These are phyloP conservation scores for Pleurotus tuber-regium DNA, from an alignment of 768 basidiomycete species.

Conservation along the genomic window DNA sequence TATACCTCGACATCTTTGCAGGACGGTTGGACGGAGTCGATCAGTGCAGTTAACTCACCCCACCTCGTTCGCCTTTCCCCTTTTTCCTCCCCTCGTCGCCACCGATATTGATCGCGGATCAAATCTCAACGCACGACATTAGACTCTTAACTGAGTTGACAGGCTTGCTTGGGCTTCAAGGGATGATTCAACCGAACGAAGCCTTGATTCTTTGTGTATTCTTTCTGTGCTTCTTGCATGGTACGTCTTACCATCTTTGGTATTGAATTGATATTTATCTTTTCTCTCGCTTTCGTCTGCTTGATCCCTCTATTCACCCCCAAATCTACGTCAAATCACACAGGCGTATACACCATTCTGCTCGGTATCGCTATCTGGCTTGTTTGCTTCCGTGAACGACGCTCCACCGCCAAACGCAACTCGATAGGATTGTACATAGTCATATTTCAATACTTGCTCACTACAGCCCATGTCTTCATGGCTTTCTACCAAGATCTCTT, in stretches of 20 bases:
- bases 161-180: too few relatives aligned
- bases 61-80: too few relatives aligned
- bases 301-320: not conserved
- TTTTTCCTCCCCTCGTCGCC: too few relatives aligned
- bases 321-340: not conserved
- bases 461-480: not conserved
- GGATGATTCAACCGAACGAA: conserved; percentile 1
- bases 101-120: too few relatives aligned
- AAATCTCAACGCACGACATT: too few relatives aligned
- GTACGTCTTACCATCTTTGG: too few relatives aligned
- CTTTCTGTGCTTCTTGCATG: not conserved
- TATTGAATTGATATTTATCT: too few relatives aligned
- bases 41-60: too few relatives aligned
- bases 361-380: not conserved
- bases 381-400: not conserved
- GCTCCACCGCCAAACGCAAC: not conserved
- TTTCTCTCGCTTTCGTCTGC: not conserved
- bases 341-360: not conserved
- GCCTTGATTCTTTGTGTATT: not conserved
- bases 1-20: too few relatives aligned
- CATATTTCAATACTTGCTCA: not conserved
- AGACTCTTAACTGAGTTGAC: too few relatives aligned
- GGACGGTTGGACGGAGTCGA: too few relatives aligned
- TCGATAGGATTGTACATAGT: not conserved
- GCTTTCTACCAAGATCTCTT: not conserved